phyloP scores from a whole-genome alignment of 1,284 basidiomycete genomes.

The Puccinia sorghi region DNA sequence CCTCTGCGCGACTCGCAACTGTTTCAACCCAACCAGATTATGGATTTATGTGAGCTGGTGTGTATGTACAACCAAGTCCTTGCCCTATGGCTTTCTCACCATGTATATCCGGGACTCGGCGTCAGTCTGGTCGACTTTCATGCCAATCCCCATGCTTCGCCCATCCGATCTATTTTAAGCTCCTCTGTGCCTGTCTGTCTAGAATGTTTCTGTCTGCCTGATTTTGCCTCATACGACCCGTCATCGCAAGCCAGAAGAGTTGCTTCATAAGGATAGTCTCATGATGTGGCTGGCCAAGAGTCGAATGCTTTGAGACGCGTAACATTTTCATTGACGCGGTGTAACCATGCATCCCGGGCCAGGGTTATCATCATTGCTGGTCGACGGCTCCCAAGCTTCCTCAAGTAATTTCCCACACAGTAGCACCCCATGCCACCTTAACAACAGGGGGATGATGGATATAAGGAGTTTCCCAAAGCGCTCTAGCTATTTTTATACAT shows the following conservation, averaged over 20 bases:
- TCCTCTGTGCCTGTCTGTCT: slow-evolving; percentile 3
- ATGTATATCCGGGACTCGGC: slow-evolving; percentile 16
- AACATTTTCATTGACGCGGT: slow-evolving; percentile 29
- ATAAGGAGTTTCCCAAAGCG: too few relatives aligned
- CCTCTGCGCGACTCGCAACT: slow-evolving; percentile 4
- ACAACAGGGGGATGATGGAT: neutral
- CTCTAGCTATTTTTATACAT: too few relatives aligned
- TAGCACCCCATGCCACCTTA: neutral
- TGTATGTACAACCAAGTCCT: neutral
- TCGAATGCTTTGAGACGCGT: slow-evolving; percentile 11
- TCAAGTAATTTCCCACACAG: neutral
- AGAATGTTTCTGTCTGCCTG: neutral
- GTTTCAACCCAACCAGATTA: slow-evolving; percentile 31
- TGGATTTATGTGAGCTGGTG: neutral
- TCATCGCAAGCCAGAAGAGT: neutral
- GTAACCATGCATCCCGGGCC: slow-evolving; percentile 13
- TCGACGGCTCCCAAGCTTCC: slow-evolving; percentile 5
- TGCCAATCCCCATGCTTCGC: slow-evolving; percentile 13
- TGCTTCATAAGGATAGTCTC: slow-evolving; percentile 11
- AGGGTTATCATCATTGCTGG: slow-evolving; percentile 5
- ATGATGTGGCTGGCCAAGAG: neutral
- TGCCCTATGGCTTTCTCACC: slow-evolving; percentile 26
- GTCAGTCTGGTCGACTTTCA: neutral
- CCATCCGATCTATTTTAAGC: slow-evolving; percentile 12
- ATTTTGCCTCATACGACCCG: neutral